Percentiles rank a stretch among this genome's conserved stretches.
phyloP scores from a whole-genome alignment of 1,284 basidiomycete species.

The Rhizopogon hawkerae region DNA sequence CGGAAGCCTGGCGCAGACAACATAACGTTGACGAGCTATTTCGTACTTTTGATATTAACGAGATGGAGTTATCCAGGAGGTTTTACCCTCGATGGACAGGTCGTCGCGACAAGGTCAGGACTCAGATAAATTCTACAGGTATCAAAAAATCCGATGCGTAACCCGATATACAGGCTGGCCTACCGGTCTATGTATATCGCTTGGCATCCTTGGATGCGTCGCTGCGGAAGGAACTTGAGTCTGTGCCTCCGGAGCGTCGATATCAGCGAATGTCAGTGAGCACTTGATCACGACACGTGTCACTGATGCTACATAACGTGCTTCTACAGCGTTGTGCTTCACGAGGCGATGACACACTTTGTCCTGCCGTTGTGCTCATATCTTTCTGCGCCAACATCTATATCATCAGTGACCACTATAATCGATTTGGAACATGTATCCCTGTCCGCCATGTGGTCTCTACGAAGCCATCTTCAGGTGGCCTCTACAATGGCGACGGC shows the following conservation, averaged over 20 bases:
- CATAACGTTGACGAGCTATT: slow-evolving; percentile 57
- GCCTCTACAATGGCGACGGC: slow-evolving; percentile 66
- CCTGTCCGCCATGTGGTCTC: slow-evolving; percentile 55
- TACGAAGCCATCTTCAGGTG: slow-evolving; percentile 64
- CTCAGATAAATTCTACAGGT: background rate
- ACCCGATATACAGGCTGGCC: slow-evolving; percentile 40
- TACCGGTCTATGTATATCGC: slow-evolving; percentile 67
- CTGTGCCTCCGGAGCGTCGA: slow-evolving; percentile 43
- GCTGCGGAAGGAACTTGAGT: slow-evolving; percentile 51
- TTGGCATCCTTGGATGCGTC: slow-evolving; percentile 46
- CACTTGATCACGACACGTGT: slow-evolving; percentile 1
- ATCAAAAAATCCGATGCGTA: background rate
- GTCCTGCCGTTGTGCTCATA: slow-evolving; percentile 55
- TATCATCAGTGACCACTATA: slow-evolving; percentile 61
- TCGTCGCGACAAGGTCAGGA: slow-evolving; percentile 55
- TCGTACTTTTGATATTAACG: slow-evolving; percentile 45
- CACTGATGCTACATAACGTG: slow-evolving; percentile 8
- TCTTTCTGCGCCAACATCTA: slow-evolving; percentile 49
- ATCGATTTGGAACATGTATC: slow-evolving; percentile 62
- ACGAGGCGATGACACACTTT: slow-evolving; percentile 61
- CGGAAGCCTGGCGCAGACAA: slow-evolving; percentile 56
- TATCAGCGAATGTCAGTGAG: slow-evolving; percentile 63
- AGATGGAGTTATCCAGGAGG: slow-evolving; percentile 50
- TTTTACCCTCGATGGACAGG: slow-evolving; percentile 79
- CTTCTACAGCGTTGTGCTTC: slow-evolving; percentile 40